Conservation (phyloP, 179 eudicot genomes). For the Heliamphora pulchella region DNA sequence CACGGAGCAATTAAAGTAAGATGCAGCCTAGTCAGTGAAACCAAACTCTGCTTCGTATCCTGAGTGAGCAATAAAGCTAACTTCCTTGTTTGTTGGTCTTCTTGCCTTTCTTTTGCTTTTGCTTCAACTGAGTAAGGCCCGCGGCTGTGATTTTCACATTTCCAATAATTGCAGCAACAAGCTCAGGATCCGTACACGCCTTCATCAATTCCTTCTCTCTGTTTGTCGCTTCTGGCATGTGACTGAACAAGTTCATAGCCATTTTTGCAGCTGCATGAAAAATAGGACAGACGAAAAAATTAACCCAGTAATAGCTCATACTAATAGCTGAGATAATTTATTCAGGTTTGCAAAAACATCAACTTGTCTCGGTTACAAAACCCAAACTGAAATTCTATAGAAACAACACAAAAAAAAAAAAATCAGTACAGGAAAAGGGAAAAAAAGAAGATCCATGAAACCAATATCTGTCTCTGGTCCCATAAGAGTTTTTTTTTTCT, state of each 20-base stretch:
- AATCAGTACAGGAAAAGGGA: no score
- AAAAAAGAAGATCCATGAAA: no score
- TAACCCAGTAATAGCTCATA: not conserved
- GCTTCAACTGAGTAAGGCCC: slow-evolving; percentile 81
- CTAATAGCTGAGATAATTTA: not conserved
- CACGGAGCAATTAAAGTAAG: not conserved
- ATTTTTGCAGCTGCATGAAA: slow-evolving; percentile 70
- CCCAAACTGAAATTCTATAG: no score
- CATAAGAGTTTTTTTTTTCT: no score
- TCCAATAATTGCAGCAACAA: slow-evolving; percentile 83
- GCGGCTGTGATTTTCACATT: slow-evolving; percentile 82
- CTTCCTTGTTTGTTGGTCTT: slow-evolving; percentile 41
- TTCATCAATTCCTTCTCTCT: slow-evolving; percentile 97
- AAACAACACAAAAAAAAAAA: no score
- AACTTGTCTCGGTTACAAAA: no score
- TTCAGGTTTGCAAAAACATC: not conserved
- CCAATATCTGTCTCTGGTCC: no score
- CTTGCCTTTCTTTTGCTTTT: slow-evolving; percentile 88
- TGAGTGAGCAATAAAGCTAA: not conserved
- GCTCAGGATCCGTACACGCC: slow-evolving; percentile 94
- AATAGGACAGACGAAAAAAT: not conserved
- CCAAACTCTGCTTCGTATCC: not conserved
- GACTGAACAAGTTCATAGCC: slow-evolving; percentile 85
- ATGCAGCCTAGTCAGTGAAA: not conserved
- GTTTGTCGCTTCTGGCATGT: slow-evolving; percentile 62